These are phyloP conservation scores for Metschnikowia hibisci DNA, from an alignment of 805 yeast species.

Conservation along the genomic window DNA sequence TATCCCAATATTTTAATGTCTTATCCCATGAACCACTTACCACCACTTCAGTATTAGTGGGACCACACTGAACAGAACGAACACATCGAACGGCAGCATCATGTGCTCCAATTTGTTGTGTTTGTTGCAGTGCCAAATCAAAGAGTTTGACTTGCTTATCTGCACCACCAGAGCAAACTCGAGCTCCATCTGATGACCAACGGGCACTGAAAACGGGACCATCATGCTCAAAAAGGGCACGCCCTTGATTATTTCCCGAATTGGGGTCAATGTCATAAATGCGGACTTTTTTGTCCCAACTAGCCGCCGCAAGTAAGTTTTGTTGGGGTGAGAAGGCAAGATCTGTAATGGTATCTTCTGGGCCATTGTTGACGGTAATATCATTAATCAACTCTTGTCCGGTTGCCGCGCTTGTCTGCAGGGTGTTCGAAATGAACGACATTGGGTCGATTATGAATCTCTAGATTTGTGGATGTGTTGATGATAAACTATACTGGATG, in stretches of 20 bases:
- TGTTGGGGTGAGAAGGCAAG: slow-evolving; percentile 83
- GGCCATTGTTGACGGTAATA: slow-evolving; percentile 67
- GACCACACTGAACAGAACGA: slow-evolving; percentile 78
- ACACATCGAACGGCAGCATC: slow-evolving; percentile 74
- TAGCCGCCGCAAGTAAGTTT: slow-evolving; percentile 73
- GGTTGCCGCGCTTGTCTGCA: slow-evolving; percentile 41
- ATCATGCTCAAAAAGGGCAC: slow-evolving; percentile 86
- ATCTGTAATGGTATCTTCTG: slow-evolving; percentile 88
- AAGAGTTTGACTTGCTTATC: slow-evolving; percentile 83
- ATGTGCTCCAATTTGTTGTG: slow-evolving; percentile 82
- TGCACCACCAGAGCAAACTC: slow-evolving; percentile 84
- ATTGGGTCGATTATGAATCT: slow-evolving; percentile 19
- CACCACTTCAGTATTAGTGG: slow-evolving; percentile 74
- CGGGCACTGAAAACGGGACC: slow-evolving; percentile 80
- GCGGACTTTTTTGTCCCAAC: slow-evolving; percentile 95
- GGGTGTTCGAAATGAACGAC: slow-evolving; percentile 35
- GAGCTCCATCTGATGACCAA: slow-evolving; percentile 85
- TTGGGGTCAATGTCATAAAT: slow-evolving; percentile 77
- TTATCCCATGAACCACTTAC: slow-evolving; percentile 97
- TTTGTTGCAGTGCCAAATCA: slow-evolving; percentile 79
- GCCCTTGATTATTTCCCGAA: slow-evolving; percentile 76
- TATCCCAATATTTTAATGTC: slow-evolving; percentile 92
- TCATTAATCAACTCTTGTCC: slow-evolving; percentile 67
- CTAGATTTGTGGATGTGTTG: background rate
- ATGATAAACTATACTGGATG: too few species aligned